Evolutionary conservation across 1,284 basidiomycete species (phyloP).

Genomic region (Cutaneotrichosporon curvatum): DNA sequence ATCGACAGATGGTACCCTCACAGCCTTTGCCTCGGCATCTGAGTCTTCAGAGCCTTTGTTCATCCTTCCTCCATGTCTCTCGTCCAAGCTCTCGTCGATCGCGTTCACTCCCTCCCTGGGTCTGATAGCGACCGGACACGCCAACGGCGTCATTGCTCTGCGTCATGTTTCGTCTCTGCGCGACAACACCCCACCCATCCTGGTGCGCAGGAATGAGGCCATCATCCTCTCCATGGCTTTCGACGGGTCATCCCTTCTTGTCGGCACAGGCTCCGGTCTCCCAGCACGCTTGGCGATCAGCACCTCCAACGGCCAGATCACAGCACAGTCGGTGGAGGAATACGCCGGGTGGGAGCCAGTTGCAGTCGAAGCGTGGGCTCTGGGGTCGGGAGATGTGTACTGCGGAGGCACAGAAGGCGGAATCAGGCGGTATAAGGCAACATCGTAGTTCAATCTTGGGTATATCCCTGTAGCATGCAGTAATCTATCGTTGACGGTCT

Average conservation of each 20-base stretch:
- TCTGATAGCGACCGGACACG: constrained; percentile 59
- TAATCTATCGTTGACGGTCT: constrained; percentile 3
- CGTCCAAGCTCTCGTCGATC: constrained; percentile 53
- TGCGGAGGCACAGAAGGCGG: constrained; percentile 39
- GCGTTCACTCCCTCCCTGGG: constrained; percentile 47
- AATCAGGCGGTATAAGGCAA: constrained; percentile 29
- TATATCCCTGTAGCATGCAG: constrained; percentile 11
- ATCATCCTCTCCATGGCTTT: constrained; percentile 54
- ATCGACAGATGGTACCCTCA: constrained; percentile 50
- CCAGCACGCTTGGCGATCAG: constrained; percentile 29
- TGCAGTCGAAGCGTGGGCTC: constrained; percentile 31
- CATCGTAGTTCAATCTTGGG: background rate
- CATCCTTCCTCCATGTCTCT: constrained; percentile 17
- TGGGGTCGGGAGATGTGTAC: constrained; percentile 30
- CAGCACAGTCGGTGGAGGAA: constrained; percentile 31
- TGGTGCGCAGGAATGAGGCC: constrained; percentile 55
- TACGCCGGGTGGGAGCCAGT: constrained; percentile 44
- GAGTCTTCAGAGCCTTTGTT: constrained; percentile 28
- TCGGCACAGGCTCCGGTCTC: constrained; percentile 40
- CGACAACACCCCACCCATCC: constrained; percentile 19
- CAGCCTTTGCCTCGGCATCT: constrained; percentile 51
- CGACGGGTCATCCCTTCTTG: constrained; percentile 24
- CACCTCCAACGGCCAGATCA: background rate
- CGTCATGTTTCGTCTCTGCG: constrained; percentile 49
- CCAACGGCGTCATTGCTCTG: constrained; percentile 55